These are phyloP conservation scores for Fusarium sp. DNA, from an alignment of 2,329 filamentous ascomycete species.

Conservation along the genomic window DNA sequence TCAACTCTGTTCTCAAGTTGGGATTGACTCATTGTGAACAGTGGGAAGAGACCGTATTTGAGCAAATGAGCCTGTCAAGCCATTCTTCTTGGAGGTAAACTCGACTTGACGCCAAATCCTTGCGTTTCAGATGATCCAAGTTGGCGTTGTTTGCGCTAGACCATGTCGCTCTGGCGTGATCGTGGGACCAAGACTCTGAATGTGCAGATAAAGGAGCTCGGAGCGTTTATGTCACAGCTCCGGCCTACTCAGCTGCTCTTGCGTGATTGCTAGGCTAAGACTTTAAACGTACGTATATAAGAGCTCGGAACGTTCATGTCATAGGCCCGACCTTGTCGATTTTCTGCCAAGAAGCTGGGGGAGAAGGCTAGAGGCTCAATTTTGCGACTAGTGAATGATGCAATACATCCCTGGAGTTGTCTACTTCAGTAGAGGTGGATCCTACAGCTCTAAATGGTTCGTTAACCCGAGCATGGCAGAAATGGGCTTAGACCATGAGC, in stretches of 20 bases:
- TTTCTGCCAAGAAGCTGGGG: neutral
- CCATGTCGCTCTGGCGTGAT: neutral
- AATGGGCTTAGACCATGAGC: neutral
- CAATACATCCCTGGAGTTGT: neutral
- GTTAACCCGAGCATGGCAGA: neutral
- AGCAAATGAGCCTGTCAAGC: neutral
- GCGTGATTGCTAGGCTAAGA: neutral
- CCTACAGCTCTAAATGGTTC: neutral
- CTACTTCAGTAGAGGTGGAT: neutral
- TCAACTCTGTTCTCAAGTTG: neutral
- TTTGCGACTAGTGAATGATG: neutral
- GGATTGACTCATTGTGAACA: neutral
- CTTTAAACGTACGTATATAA: neutral
- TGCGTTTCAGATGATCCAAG: neutral
- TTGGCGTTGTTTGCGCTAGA: neutral
- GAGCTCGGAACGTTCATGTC: neutral
- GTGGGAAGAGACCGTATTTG: neutral
- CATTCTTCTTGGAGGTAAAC: neutral
- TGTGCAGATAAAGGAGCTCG: neutral
- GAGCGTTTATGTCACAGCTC: neutral
- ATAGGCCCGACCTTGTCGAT: neutral
- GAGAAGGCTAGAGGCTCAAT: neutral
- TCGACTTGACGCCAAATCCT: neutral
- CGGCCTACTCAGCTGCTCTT: neutral
- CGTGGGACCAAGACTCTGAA: neutral